Conservation (phyloP, 192 early-diverging fungal species). For the Polychytrium aggregatum region DNA sequence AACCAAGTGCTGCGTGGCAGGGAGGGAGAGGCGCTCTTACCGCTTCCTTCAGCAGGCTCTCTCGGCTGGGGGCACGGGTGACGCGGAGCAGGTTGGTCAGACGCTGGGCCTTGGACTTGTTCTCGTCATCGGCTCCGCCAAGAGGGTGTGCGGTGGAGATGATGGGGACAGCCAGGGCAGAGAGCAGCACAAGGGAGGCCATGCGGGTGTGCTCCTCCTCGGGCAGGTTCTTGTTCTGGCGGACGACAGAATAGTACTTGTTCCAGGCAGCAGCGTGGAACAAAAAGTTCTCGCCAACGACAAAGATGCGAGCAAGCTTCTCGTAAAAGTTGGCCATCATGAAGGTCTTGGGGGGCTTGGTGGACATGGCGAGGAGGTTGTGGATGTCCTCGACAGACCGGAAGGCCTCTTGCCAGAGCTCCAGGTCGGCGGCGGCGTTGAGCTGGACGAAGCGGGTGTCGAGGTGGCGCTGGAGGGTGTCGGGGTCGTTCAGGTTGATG, state of each 20-base stretch:
- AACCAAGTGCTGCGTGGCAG: background rate
- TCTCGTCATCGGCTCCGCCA: constrained; percentile 70
- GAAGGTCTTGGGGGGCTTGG: constrained; percentile 82
- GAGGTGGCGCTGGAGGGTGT: constrained; percentile 91
- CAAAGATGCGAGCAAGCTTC: constrained; percentile 92
- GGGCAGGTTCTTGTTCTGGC: constrained; percentile 64
- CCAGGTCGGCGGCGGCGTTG: constrained; percentile 89
- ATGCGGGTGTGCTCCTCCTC: constrained; percentile 82
- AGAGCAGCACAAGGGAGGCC: constrained; percentile 86
- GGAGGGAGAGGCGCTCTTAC: constrained; percentile 5
- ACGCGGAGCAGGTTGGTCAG: constrained; percentile 83
- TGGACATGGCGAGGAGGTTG: constrained; percentile 68
- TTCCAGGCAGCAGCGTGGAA: constrained; percentile 97
- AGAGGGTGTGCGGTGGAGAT: constrained; percentile 68
- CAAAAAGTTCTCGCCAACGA: constrained; percentile 93
- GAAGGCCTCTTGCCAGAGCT: constrained; percentile 99
- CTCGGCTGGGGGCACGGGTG: constrained; percentile 70
- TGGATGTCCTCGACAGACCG: constrained; percentile 96
- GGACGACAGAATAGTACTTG: constrained; percentile 60
- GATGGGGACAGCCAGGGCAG: constrained; percentile 92
- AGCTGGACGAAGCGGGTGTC: constrained; percentile 95
- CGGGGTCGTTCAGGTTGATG: constrained; percentile 91
- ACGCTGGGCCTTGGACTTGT: constrained; percentile 56
- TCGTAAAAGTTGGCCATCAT: constrained; percentile 99
- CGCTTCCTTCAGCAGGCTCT: constrained; percentile 82